Evolutionary conservation across 2,329 filamentous ascomycete genomes (phyloP).

Genomic region (Periconia sp.): DNA sequence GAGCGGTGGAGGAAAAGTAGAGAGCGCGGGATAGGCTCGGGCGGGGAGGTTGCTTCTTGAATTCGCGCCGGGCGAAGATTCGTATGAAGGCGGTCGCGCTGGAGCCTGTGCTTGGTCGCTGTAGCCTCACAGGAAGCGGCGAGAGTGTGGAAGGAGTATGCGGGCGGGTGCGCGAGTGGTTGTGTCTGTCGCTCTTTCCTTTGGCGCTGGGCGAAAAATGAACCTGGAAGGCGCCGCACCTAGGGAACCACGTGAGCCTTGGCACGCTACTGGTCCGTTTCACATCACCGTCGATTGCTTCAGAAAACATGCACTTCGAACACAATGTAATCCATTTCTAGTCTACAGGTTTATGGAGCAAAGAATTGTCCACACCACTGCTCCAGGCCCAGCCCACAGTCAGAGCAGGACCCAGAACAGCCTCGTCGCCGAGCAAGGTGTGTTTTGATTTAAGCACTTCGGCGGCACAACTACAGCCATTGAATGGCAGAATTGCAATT

Average conservation of each 20-base stretch:
- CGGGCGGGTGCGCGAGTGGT: conserved; percentile 16
- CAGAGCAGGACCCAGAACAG: conserved; percentile 14
- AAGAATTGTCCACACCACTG: conserved; percentile 27
- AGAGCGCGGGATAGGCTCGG: background rate
- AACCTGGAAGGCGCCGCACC: too few relatives aligned
- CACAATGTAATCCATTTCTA: too few relatives aligned
- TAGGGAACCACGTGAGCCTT: background rate
- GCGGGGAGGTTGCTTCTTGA: conserved; percentile 18
- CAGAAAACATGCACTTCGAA: background rate
- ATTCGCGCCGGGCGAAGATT: conserved; percentile 42
- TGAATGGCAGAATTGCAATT: conserved; percentile 89
- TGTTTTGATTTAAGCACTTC: conserved; percentile 74
- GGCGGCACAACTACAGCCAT: conserved; percentile 94
- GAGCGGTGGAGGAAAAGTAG: conserved; percentile 1
- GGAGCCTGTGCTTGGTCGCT: conserved; percentile 13
- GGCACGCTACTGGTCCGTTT: background rate
- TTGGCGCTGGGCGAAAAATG: conserved; percentile 24
- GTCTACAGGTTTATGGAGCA: too few relatives aligned
- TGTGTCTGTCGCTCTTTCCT: conserved; percentile 15
- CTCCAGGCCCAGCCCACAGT: conserved; percentile 11
- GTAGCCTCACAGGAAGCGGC: conserved; percentile 19
- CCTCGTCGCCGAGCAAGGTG: conserved; percentile 35
- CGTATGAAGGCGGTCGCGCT: conserved; percentile 30
- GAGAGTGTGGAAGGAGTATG: conserved; percentile 18
- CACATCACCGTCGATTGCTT: background rate